Evolutionary conservation across 192 early-diverging fungal species (phyloP).

Genomic region (Backusella macrospora): DNA sequence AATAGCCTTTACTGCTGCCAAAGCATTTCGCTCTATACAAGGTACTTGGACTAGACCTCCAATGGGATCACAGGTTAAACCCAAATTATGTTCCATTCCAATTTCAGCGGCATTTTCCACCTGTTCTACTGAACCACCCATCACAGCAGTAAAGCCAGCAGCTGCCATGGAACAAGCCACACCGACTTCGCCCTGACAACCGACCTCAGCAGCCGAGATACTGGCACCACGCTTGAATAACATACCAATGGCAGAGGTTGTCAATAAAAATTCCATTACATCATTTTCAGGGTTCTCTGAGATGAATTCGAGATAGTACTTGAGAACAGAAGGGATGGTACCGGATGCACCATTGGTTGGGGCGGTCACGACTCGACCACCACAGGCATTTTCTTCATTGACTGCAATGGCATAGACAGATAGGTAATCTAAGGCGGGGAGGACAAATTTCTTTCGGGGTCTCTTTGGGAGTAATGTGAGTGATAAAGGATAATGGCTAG

Average conservation of each 20-base stretch:
- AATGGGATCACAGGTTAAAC: constrained; percentile 87
- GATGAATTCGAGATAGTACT: constrained; percentile 95
- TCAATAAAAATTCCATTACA: constrained; percentile 90
- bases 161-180: constrained; percentile 98
- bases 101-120: constrained; percentile 97
- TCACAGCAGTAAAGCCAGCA: constrained; percentile 92
- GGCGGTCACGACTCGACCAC: constrained; percentile 88
- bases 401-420: constrained; percentile 95
- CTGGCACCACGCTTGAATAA: constrained; percentile 93
- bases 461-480: constrained; percentile 42
- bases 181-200: constrained; percentile 97
- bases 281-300: constrained; percentile 81
- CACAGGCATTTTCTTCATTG: constrained; percentile 91
- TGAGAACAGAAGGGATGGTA: constrained; percentile 91
- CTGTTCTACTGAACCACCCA: constrained; percentile 89
- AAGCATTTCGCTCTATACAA: constrained; percentile 94
- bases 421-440: constrained; percentile 90
- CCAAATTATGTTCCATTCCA: constrained; percentile 90
- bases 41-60: constrained; percentile 94
- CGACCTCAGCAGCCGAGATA: constrained; percentile 94
- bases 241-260: constrained; percentile 96
- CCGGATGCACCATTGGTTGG: constrained; percentile 97
- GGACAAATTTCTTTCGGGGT: constrained; percentile 54
- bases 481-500: constrained; percentile 33
- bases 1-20: constrained; percentile 95